Conservation (phyloP, 306 rosid species). For the Heteromeles arbutifolia region DNA sequence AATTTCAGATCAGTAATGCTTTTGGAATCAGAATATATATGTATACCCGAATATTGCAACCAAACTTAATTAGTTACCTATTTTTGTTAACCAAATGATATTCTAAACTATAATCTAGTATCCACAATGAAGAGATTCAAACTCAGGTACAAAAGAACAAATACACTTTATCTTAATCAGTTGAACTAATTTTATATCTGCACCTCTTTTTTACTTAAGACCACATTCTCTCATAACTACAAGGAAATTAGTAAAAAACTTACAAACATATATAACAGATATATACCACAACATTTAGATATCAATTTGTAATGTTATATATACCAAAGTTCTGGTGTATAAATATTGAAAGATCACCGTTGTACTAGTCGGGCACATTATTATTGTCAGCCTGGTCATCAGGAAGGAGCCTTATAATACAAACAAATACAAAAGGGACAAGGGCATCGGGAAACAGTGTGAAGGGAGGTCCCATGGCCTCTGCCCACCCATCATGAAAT, state of each 20-base stretch:
- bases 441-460: constrained; percentile 41
- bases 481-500: constrained; percentile 48
- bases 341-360: neutral
- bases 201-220: neutral
- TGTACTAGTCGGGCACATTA: constrained; percentile 11
- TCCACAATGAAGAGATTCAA: neutral
- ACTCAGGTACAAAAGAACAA: neutral
- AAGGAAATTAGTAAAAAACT: neutral
- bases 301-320: neutral
- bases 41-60: neutral
- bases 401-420: constrained; percentile 16
- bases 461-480: constrained; percentile 34
- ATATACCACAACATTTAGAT: neutral
- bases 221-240: neutral
- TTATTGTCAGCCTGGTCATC: constrained; percentile 4
- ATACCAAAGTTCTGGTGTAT: neutral
- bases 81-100: neutral
- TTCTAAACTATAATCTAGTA: neutral
- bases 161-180: too few species aligned
- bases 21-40: neutral
- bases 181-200: neutral
- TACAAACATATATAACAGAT: neutral
- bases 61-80: neutral
- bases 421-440: constrained; percentile 55
- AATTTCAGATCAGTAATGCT: neutral